These are phyloP conservation scores for Ophiostoma sp. DNA, from an alignment of 2,329 filamentous ascomycete genomes.

Conservation along the genomic window DNA sequence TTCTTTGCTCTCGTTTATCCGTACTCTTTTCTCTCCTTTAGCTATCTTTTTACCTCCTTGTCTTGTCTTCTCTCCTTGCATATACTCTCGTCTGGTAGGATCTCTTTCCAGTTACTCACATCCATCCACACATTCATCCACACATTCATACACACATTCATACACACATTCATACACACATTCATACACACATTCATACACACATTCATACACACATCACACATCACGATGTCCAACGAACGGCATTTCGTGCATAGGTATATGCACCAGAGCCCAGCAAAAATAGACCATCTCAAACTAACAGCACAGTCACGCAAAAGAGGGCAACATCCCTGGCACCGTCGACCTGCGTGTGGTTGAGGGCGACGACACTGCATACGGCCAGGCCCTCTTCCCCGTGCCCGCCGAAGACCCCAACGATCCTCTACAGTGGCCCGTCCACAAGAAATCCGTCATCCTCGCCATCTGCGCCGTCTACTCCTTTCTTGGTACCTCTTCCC, in stretches of 20 bases:
- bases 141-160: no score
- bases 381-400: slow-evolving; percentile 56
- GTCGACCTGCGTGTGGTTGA: slow-evolving; percentile 38
- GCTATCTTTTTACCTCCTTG: background rate
- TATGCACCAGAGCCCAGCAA: no score
- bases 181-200: no score
- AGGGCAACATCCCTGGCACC: slow-evolving; percentile 29
- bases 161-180: no score
- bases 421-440: slow-evolving; percentile 51
- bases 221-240: background rate
- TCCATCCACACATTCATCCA: no score
- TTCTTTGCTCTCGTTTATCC: background rate
- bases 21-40: background rate
- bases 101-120: background rate
- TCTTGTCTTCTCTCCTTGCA: background rate
- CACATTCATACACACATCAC: background rate
- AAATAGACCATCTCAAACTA: background rate
- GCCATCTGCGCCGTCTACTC: slow-evolving; percentile 50
- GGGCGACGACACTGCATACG: slow-evolving; percentile 54
- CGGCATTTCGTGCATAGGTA: slow-evolving; percentile 5
- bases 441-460: slow-evolving; percentile 53
- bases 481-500: slow-evolving; percentile 52
- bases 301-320: slow-evolving; percentile 29
- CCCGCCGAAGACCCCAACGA: slow-evolving; percentile 58
- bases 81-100: no score